phyloP scores from a whole-genome alignment of 139 green algal genomes.

The Zygnema cylindricum region DNA sequence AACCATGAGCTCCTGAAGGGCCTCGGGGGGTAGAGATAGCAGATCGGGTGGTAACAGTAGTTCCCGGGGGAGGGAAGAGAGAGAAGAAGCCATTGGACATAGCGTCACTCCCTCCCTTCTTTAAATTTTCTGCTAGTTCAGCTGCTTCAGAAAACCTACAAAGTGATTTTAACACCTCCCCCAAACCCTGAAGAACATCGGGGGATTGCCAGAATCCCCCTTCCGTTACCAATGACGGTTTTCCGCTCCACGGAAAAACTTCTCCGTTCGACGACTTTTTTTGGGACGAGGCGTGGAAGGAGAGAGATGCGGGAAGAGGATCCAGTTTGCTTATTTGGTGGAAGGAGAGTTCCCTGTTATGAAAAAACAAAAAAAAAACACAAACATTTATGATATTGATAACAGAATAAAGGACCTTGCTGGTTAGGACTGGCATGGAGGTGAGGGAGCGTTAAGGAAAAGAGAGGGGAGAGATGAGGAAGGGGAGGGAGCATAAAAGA shows the following conservation, averaged over 20 bases:
- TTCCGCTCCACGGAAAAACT: too few relatives aligned
- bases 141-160: not conserved
- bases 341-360: not conserved
- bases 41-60: conserved; percentile 15
- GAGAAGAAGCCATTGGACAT: not conserved
- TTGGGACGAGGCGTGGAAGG: not conserved
- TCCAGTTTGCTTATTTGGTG: not conserved
- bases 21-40: conserved; percentile 16
- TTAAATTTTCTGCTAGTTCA: not conserved
- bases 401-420: too few relatives aligned
- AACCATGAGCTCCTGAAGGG: conserved; percentile 15
- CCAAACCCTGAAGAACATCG: not conserved
- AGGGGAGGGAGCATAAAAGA: too few relatives aligned
- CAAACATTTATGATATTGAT: too few relatives aligned
- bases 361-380: not conserved
- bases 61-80: not conserved
- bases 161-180: not conserved
- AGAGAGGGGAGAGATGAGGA: not conserved
- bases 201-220: not conserved
- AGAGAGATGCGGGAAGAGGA: not conserved
- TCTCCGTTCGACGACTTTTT: not conserved
- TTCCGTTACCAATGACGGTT: too few relatives aligned
- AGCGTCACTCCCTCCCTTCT: not conserved
- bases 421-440: too few relatives aligned
- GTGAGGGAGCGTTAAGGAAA: too few relatives aligned